Conservation (phyloP, 2,329 filamentous ascomycete genomes). For the Alternaria alternata region DNA sequence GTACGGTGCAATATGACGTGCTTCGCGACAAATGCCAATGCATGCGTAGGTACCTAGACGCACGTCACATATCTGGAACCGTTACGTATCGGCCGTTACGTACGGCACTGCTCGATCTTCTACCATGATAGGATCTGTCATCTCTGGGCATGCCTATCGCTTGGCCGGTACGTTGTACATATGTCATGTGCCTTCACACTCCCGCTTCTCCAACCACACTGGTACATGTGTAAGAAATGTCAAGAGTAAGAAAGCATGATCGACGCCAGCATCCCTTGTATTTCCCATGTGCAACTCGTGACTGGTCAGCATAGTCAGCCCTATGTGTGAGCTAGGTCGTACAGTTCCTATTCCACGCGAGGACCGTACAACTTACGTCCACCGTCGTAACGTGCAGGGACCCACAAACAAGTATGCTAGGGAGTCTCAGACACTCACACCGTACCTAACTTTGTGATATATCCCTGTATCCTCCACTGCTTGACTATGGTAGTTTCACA, state of each 20-base stretch:
- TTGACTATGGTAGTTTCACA: constrained; percentile 2
- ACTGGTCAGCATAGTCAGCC: constrained; percentile 14
- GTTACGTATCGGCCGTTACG: constrained; percentile 2
- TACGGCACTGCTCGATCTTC: background rate
- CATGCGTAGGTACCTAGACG: background rate
- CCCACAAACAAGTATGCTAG: background rate
- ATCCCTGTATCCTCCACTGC: constrained; percentile 7
- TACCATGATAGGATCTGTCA: background rate
- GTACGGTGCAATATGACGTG: constrained; percentile 4
- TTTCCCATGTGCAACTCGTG: background rate
- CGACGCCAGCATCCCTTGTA: constrained; percentile 10
- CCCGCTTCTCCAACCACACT: background rate
- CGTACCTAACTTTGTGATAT: constrained; percentile 1
- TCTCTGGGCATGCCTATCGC: background rate
- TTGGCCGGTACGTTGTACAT: background rate
- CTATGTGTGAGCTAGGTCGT: constrained; percentile 5
- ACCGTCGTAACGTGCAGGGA: background rate
- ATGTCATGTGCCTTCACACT: background rate
- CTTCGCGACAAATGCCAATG: background rate
- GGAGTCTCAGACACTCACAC: constrained; percentile 8
- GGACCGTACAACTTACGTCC: background rate
- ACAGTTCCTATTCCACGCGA: background rate
- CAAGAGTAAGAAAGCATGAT: constrained; percentile 8
- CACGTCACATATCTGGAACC: background rate
- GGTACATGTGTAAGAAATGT: background rate